Evolutionary conservation across 2,329 filamentous ascomycete species (phyloP), one percentile per base, ranked within the genome.

Genomic region (Orbilia oligospora): DNA sequence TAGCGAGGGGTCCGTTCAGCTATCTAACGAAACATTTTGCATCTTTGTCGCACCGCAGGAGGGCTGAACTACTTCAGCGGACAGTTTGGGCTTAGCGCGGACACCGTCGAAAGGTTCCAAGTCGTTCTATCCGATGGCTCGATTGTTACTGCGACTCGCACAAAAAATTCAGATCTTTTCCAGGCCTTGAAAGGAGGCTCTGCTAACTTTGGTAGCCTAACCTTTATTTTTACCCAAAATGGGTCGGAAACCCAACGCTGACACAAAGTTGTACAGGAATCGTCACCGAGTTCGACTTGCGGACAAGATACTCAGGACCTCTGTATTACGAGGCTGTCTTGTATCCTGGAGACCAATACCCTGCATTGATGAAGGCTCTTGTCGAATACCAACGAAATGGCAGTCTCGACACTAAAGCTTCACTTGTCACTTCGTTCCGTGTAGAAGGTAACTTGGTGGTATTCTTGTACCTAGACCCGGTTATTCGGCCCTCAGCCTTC

Each of bases 101-200:
- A 88, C 81, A 87, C 84, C 24, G 83, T 89, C 12, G 75, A 85
- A 20, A 85, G 86, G 76, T 88, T 83, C 76, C 86, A 89, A 80
- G 84, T 90, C 48, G 88, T 90, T 3, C 84, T 89, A 0, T 85
- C 87, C n/a, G 85, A 87, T 76, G 86, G 87, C 5, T 82, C 83
- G 5, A 85, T 89, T 49, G 83, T 87, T 46, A 86, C 85, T 3
- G 88, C 86, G 1, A 87, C 85, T n/a, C 81, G 82, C 3, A 81
- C 81, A 0, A 81, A 83, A 9, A 83, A 89, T 75, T 73, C 85
- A 0, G 88, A 90, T 72, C 84, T 90, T 5, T 89, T 85, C 82
- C 84, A 84, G 79, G 88, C 87, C 0, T 85, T 90, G 3, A 87
- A 87, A 71, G 89, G 88, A 9, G 88, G 89, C 16, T 86, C 87